Evolutionary conservation across 1,139 yeast species (phyloP), one percentile per base, ranked within the genome.

Genomic region (Yamadazyma sp.): DNA sequence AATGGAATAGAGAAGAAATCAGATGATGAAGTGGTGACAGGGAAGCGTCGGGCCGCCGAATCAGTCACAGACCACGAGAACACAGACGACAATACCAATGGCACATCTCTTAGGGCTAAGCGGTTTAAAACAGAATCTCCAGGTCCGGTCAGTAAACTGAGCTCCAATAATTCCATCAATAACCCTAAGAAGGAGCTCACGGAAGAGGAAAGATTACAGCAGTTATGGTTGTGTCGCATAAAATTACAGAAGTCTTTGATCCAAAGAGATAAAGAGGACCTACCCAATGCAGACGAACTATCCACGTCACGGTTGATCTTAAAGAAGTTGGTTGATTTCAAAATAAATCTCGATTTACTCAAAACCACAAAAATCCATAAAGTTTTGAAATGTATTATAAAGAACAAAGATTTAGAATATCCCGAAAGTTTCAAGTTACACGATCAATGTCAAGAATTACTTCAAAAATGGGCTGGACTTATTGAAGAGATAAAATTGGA

Each of bases 361-460:
- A 75, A 58, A 60, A 75, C 61, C 64, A 73, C 81, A 15, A 77
- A 75, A 49, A 62, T 77, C 39, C 81, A 77, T 50, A 77, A 77
- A 54, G 81, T 77, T 2, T 56, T 76, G 46, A 74, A 70, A 53
- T 75, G 77, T 44, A 74, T 76, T 31, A 51, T 69, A 40, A 66
- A 64, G 44, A 68, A 69, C 44, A 64, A 62, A 30, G 62, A 62
- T 34, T 62, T 74, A 50, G 73, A 64, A 44, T 69, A 69, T 43
- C 64, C 72, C 17, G 72, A 73, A 40, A 73, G 75, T 47, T 73
- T 69, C 54, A 65, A 69, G 45, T 62, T 77, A 41, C 80, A 75
- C 48, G 73, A 69, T 41, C 61, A 74, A 47, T 68, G 77, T 44
- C 59, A 59, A 18, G 71, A 67, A 40, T 55, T 77, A 34, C 56